Conservation (phyloP, 495 filamentous ascomycete species). For the Penicillium alfredii region DNA sequence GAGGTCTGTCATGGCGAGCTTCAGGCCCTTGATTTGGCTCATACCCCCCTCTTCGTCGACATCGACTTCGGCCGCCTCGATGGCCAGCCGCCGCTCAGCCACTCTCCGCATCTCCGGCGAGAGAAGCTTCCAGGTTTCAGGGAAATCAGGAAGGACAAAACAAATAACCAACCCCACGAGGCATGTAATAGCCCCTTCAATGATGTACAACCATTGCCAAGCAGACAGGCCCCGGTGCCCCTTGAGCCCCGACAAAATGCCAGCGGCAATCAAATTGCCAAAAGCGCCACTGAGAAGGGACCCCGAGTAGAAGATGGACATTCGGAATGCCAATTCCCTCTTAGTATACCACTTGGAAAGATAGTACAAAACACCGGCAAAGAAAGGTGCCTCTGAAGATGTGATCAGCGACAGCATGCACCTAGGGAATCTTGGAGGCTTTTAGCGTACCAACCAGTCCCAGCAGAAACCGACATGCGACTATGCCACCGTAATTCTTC, state of each 20-base stretch:
- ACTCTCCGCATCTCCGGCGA: slow-evolving; percentile 44
- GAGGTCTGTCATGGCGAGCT: slow-evolving; percentile 46
- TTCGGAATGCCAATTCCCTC: slow-evolving; percentile 51
- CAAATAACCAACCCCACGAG: slow-evolving; percentile 35
- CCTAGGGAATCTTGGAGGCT: too few species aligned
- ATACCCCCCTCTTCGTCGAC: slow-evolving; percentile 43
- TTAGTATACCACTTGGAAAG: slow-evolving; percentile 57
- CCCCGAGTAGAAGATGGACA: slow-evolving; percentile 61
- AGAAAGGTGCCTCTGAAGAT: slow-evolving; percentile 45
- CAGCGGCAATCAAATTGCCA: slow-evolving; percentile 56
- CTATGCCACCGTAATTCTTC: slow-evolving; percentile 46
- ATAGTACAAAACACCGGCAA: slow-evolving; percentile 48
- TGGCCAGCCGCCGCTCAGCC: slow-evolving; percentile 44
- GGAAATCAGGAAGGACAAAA: slow-evolving; percentile 45
- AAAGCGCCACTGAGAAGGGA: slow-evolving; percentile 59
- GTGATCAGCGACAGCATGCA: background rate
- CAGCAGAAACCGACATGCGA: slow-evolving; percentile 50
- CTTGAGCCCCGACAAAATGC: slow-evolving; percentile 40
- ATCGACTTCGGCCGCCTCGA: slow-evolving; percentile 45
- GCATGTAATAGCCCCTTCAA: slow-evolving; percentile 40
- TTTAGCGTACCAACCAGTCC: slow-evolving; percentile 38
- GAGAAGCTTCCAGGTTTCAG: slow-evolving; percentile 42
- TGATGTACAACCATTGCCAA: slow-evolving; percentile 52
- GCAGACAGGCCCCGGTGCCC: slow-evolving; percentile 36
- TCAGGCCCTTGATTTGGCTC: slow-evolving; percentile 44